Evolutionary conservation across 1,284 basidiomycete species (phyloP), one percentile per base, ranked within the genome.

Genomic region (Irpex sp.): DNA sequence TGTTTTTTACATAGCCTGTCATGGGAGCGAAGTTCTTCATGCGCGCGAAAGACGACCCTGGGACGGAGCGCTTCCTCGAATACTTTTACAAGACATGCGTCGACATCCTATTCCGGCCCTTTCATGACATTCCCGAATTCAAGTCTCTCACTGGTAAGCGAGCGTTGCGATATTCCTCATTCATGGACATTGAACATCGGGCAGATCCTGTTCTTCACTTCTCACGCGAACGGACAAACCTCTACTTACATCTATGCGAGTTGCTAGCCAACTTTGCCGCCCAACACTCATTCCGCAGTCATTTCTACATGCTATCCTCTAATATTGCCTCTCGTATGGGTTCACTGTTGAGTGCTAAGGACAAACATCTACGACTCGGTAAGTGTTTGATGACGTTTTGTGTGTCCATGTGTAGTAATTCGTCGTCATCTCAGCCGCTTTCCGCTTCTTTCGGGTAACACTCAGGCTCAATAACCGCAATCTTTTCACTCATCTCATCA

Each of bases 301-400:
- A 96, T 76, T 96, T 94, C 78, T 96, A 89, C 74, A 84, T 98
- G 72, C 84, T 97, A 66, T 89, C 93, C 1, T 88, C 89, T 51
- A 86, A 88, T 65, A 85, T 97, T 65, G 81, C 91, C 52, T 73
- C 82, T 52, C 87, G 89, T 65, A 79, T 96, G 64, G 91, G 90
- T 47, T 86, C 88, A n/a, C 77, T 97, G 52, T 82, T 98, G 58
- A 88, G 85, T 66, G 85, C 88, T 54, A 87, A 87, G 70, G 95
- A 98, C 73, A 98, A 98, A 77, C 93, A 97, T 73, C 81, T 98
- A 59, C 87, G 93, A 47, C 86, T 97, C 73, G 91, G 94, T 96
- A 72, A 66, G 86, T 78, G 21, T 40, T 54, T 58, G 57, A 60
- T 57, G 55, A 34, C 56, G 13, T 44, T 55, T 49, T 59, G 11